Conservation (phyloP, 1,284 basidiomycete genomes). For the Puccinia brachypodii region DNA sequence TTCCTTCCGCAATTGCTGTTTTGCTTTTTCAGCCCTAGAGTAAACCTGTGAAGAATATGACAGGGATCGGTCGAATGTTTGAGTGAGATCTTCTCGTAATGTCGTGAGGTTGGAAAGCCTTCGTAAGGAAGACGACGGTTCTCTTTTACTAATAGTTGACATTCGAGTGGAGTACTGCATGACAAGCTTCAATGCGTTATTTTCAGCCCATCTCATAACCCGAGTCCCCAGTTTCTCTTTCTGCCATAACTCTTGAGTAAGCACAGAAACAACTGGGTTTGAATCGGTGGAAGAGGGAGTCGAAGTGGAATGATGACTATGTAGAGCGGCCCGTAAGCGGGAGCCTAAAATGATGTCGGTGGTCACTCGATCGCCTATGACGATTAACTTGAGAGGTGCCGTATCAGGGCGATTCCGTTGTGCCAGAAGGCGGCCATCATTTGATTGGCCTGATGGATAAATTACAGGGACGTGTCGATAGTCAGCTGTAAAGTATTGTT, state of each 20-base stretch:
- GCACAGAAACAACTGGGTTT: constrained; percentile 10
- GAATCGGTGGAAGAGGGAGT: not conserved
- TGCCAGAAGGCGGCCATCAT: not conserved
- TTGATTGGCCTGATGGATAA: not conserved
- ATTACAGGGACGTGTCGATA: not conserved
- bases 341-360: constrained; percentile 36
- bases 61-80: not conserved
- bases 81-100: not conserved
- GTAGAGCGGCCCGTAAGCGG: constrained; percentile 1
- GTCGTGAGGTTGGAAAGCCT: not conserved
- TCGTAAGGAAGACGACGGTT: not conserved
- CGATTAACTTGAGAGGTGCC: constrained; percentile 16
- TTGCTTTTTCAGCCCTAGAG: not conserved
- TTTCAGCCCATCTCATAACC: constrained; percentile 36
- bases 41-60: not conserved
- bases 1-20: not conserved
- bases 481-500: constrained; percentile 7
- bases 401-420: not conserved
- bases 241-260: constrained; percentile 19
- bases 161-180: not conserved
- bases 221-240: constrained; percentile 21
- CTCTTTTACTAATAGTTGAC: not conserved
- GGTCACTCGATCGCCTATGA: constrained; percentile 30
- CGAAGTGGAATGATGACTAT: not conserved
- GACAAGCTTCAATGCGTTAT: constrained; percentile 23